These are phyloP conservation scores for Cryptosporidium xiaoi DNA, from an alignment of 169 alveolate species.

Conservation along the genomic window DNA sequence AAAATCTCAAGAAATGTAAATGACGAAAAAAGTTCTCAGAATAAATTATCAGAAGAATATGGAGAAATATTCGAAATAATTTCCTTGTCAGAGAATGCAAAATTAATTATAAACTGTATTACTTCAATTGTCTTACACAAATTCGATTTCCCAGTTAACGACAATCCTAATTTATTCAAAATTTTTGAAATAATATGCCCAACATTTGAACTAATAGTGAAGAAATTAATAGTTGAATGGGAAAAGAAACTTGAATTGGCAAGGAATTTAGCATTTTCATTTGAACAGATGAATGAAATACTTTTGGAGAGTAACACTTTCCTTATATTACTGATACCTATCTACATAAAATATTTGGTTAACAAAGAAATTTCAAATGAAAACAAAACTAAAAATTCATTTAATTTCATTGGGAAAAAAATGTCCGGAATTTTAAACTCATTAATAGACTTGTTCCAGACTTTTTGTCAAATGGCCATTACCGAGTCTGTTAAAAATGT, in stretches of 20 bases:
- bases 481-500: conserved; percentile 18
- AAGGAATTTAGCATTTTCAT: conserved; percentile 2
- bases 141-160: conserved; percentile 46
- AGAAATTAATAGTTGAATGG: conserved; percentile 58
- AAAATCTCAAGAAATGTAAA: background rate
- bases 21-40: background rate
- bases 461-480: conserved; percentile 30
- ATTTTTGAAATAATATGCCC: conserved; percentile 57
- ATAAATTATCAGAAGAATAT: background rate
- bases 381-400: conserved; percentile 3
- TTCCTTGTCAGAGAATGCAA: conserved; percentile 40
- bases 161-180: background rate
- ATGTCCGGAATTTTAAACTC: conserved; percentile 8
- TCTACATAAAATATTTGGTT: conserved; percentile 18
- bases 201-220: conserved; percentile 55
- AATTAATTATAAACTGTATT: conserved; percentile 9
- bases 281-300: conserved; percentile 12
- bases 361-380: conserved; percentile 3
- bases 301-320: conserved; percentile 24
- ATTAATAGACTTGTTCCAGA: conserved; percentile 13
- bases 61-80: conserved; percentile 25
- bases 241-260: conserved; percentile 12
- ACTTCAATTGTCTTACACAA: conserved; percentile 44
- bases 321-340: conserved; percentile 20
- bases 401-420: conserved; percentile 10